Percentiles rank a stretch among this genome's conserved stretches.
Conservation (phyloP, 1,284 basidiomycete species). For the Apiotrichum brassicae region DNA sequence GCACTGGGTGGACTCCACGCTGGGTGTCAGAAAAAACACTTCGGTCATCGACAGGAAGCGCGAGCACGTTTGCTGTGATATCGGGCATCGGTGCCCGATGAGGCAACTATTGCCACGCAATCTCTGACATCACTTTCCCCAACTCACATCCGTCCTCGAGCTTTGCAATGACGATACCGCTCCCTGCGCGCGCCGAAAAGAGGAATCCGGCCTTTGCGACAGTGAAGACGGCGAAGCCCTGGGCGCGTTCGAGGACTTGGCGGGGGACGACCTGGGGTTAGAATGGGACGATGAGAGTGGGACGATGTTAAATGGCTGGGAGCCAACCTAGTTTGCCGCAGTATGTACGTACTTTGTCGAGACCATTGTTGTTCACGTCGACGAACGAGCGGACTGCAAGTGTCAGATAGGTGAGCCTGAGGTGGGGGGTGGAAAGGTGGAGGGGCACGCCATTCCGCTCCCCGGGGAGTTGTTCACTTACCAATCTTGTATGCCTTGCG, state of each 20-base stretch:
- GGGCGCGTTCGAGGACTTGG: slow-evolving; percentile 37
- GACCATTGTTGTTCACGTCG: slow-evolving; percentile 44
- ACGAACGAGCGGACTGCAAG: slow-evolving; percentile 45
- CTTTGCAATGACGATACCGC: slow-evolving; percentile 84
- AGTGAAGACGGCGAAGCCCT: slow-evolving; percentile 54
- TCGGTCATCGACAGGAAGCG: too few relatives aligned
- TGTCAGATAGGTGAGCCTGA: not conserved
- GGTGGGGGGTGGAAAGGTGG: not conserved
- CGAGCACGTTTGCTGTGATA: too few relatives aligned
- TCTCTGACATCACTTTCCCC: too few relatives aligned
- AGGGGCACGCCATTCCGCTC: not conserved
- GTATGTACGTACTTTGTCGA: slow-evolving; percentile 42
- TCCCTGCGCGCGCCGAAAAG: slow-evolving; percentile 63
- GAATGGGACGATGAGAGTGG: not conserved
- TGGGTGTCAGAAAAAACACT: slow-evolving; percentile 33
- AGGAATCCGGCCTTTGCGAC: slow-evolving; percentile 56
- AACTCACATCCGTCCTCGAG: slow-evolving; percentile 73
- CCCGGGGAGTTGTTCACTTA: slow-evolving; percentile 10
- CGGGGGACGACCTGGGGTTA: slow-evolving; percentile 46
- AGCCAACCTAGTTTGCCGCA: too few relatives aligned
- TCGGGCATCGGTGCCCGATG: too few relatives aligned
- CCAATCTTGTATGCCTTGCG: slow-evolving; percentile 52
- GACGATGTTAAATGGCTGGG: too few relatives aligned
- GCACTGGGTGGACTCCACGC: slow-evolving; percentile 92
- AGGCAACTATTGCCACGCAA: too few relatives aligned